Percentiles rank a stretch among this genome's conserved stretches.
phyloP scores from a whole-genome alignment of 2,329 filamentous ascomycete species.

The Talaromyces albobiverticillius region DNA sequence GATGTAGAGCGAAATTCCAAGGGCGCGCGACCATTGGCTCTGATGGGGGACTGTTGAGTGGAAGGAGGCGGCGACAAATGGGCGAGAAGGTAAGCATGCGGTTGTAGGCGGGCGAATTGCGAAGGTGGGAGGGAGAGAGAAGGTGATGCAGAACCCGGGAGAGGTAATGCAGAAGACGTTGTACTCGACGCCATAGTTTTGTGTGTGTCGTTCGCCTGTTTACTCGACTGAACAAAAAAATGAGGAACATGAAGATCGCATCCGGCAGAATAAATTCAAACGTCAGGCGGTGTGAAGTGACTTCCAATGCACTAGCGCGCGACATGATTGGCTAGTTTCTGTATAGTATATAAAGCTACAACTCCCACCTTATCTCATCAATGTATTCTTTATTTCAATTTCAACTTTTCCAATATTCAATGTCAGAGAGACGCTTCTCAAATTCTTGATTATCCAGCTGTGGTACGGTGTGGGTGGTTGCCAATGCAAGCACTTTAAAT shows the following conservation, averaged over 20 bases:
- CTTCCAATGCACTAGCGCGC: background rate
- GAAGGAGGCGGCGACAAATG: conserved; percentile 66
- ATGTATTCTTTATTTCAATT: too few relatives aligned
- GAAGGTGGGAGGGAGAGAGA: conserved; percentile 62
- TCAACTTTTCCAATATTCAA: too few relatives aligned
- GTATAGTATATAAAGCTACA: background rate
- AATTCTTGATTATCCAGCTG: conserved; percentile 1
- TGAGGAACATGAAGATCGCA: background rate
- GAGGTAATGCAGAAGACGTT: conserved; percentile 14
- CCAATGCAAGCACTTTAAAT: too few relatives aligned
- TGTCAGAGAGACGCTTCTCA: background rate
- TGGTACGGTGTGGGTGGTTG: too few relatives aligned
- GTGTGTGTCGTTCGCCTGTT: background rate
- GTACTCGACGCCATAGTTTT: conserved; percentile 24
- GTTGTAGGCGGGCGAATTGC: conserved; percentile 80
- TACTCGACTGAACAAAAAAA: background rate
- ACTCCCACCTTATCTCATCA: background rate
- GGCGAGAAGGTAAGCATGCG: conserved; percentile 83
- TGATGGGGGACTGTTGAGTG: conserved; percentile 55
- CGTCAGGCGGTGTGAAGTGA: conserved; percentile 19
- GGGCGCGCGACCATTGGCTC: conserved; percentile 77
- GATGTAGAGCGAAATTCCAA: conserved; percentile 68
- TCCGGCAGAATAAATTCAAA: conserved; percentile 17
- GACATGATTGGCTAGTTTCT: background rate
- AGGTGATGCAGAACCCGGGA: conserved; percentile 20